Base-by-base conservation (phyloP, 148 eudicot species). In the Rhododendron kiyosumense region DNA sequence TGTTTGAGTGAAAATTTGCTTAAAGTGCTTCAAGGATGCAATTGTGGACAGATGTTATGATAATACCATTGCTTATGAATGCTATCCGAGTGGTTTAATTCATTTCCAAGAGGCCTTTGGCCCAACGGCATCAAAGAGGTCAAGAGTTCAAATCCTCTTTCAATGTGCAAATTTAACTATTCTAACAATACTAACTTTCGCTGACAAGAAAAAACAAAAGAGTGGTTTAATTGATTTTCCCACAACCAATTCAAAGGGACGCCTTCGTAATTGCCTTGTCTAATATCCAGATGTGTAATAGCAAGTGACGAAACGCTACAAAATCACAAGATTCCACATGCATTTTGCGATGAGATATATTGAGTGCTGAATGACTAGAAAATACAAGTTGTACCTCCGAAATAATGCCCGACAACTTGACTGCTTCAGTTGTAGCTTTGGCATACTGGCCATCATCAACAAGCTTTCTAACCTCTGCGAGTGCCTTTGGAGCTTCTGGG, bases 371-470 rank as follows among this genome's bases (percentile, higher is more conserved):
- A 15, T 49, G 32, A 78, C 51, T 20, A 76, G 15, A 57, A n/a
- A 59, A 14, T 75, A 32, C 34, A 0, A 15, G 28, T 13, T 9
- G 83, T 93, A 94, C 98, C 83, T 84, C 92, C 76, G 96, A 89
- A 46, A 91, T 87, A 36, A 82, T 71, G 67, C 89, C 98, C 1
- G 93, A 86, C 81, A 96, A 90, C 41, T 91, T 86, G 84, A 91
- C 92, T 7, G 96, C 93, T 45, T 85, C 67, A 67, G 86, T 34
- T 10, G 98, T 94, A 85, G 98, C 98, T 85, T 92, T 91, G 4
- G 92, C 88, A 89, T 92, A 96, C 9, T 92, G 86, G 46, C 94
- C 98, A 52, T 91, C 87, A 83, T 92, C 88, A 26, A 96, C 98
- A 81, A 96, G 96, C 78, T 92, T 89, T 81, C 98, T 89, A 75